Evolutionary conservation across 768 basidiomycete species (phyloP).

Genomic region (Kwoniella sp.): DNA sequence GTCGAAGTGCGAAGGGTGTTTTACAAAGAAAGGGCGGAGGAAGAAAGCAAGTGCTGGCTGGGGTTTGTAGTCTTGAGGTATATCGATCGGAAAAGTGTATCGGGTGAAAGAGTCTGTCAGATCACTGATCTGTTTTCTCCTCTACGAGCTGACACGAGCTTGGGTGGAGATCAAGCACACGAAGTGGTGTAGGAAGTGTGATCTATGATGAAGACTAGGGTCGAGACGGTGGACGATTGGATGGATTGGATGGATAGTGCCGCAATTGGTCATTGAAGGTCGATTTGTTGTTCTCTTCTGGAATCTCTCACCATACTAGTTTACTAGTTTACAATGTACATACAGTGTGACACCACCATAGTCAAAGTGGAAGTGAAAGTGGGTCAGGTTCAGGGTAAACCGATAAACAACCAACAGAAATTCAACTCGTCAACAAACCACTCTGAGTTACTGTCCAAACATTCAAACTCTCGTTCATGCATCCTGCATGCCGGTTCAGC

Average conservation of each 20-base stretch:
- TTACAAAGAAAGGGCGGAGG: neutral
- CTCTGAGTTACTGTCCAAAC: too few species aligned
- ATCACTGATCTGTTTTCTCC: neutral
- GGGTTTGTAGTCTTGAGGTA: neutral
- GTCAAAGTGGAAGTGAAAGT: neutral
- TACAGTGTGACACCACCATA: neutral
- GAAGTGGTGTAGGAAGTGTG: neutral
- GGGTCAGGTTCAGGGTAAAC: neutral
- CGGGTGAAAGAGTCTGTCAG: neutral
- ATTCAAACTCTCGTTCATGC: neutral
- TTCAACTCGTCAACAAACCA: neutral
- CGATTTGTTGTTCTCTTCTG: conserved; percentile 2
- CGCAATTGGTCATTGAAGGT: conserved; percentile 3
- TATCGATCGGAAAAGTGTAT: neutral
- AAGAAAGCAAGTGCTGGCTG: conserved; percentile 1
- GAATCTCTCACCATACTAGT: neutral
- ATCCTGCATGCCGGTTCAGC: neutral
- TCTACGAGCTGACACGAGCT: neutral
- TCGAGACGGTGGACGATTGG: too few species aligned
- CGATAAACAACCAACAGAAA: neutral
- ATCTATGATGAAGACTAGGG: neutral
- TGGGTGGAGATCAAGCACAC: neutral
- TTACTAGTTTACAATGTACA: neutral
- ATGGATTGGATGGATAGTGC: neutral
- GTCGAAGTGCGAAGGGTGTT: neutral